A percentile compares a stretch with the other conserved stretches of the same genome.
phyloP scores from a whole-genome alignment of 352 stramenopile species.

The Pythium folliculosum region DNA sequence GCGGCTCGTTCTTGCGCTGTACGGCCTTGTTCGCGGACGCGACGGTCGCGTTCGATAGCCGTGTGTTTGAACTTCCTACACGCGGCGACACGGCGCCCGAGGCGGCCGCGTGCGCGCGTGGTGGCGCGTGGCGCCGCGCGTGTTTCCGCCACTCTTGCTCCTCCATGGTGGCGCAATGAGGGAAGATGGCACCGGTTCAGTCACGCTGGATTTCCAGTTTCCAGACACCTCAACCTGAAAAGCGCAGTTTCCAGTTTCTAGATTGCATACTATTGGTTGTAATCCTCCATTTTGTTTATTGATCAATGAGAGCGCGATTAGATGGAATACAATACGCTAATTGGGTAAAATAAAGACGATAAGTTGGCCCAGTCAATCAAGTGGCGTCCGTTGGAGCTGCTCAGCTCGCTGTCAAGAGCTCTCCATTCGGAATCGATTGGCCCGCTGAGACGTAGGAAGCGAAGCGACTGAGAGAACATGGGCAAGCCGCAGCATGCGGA shows the following conservation, averaged over 20 bases:
- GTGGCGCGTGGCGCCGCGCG: slow-evolving; percentile 22
- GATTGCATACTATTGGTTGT: slow-evolving; percentile 6
- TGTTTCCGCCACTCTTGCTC: slow-evolving; percentile 25
- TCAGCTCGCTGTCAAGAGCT: not conserved
- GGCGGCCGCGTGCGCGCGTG: not conserved
- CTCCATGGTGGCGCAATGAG: slow-evolving; percentile 19
- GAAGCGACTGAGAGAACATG: slow-evolving; percentile 23
- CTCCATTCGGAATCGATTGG: slow-evolving; percentile 19
- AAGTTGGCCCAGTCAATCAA: slow-evolving; percentile 31
- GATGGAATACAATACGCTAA: not conserved
- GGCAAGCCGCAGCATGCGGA: slow-evolving; percentile 37
- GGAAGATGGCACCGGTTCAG: slow-evolving; percentile 7
- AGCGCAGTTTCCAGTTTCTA: not conserved
- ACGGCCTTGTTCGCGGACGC: slow-evolving; percentile 18
- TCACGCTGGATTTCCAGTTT: too few species aligned
- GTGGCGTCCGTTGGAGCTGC: slow-evolving; percentile 29
- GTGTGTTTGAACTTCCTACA: not conserved
- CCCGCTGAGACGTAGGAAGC: not conserved
- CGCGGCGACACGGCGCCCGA: slow-evolving; percentile 7
- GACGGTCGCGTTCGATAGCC: slow-evolving; percentile 10
- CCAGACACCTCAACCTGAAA: slow-evolving; percentile 3
- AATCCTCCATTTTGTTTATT: not conserved
- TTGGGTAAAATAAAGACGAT: slow-evolving; percentile 24
- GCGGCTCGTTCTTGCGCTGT: slow-evolving; percentile 15
- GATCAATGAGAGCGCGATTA: not conserved